phyloP scores from a whole-genome alignment of 2,329 filamentous ascomycete species.

The Akanthomyces uredinophilus region DNA sequence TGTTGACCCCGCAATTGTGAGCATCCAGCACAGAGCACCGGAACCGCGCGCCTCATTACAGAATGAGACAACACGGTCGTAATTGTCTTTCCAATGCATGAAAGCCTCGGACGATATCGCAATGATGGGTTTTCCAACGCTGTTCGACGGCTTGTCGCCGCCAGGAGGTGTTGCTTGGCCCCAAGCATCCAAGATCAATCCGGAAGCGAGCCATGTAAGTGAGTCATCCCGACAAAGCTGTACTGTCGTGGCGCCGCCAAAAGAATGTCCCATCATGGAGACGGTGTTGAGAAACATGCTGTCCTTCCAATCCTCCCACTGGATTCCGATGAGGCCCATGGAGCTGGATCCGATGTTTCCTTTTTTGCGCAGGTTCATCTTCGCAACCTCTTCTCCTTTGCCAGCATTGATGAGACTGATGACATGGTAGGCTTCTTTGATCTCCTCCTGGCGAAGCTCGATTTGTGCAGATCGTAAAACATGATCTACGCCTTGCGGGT shows the following conservation, averaged over 20 bases:
- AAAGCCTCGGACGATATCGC: constrained; percentile 64
- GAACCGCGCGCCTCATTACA: constrained; percentile 50
- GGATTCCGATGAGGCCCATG: constrained; percentile 48
- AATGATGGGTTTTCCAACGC: constrained; percentile 49
- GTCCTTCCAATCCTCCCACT: constrained; percentile 53
- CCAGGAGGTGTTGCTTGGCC: constrained; percentile 43
- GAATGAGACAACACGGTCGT: constrained; percentile 50
- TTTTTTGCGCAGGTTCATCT: constrained; percentile 49
- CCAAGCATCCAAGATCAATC: constrained; percentile 64
- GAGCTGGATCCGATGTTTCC: constrained; percentile 57
- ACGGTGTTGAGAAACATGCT: constrained; percentile 52
- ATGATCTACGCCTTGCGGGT: constrained; percentile 54
- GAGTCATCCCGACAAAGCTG: constrained; percentile 53
- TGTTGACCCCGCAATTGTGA: constrained; percentile 53
- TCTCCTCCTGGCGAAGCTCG: constrained; percentile 56
- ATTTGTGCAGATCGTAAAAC: constrained; percentile 58
- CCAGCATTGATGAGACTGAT: constrained; percentile 52
- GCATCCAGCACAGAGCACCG: constrained; percentile 43
- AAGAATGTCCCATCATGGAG: constrained; percentile 61
- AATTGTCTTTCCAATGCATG: constrained; percentile 65
- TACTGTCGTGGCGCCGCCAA: constrained; percentile 59
- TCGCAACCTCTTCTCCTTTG: constrained; percentile 44
- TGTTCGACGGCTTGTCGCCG: constrained; percentile 39
- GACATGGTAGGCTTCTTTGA: constrained; percentile 57
- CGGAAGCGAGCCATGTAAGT: constrained; percentile 54